phyloP scores from a whole-genome alignment of 2,329 filamentous ascomycete genomes.

The Beauveria asiatica region DNA sequence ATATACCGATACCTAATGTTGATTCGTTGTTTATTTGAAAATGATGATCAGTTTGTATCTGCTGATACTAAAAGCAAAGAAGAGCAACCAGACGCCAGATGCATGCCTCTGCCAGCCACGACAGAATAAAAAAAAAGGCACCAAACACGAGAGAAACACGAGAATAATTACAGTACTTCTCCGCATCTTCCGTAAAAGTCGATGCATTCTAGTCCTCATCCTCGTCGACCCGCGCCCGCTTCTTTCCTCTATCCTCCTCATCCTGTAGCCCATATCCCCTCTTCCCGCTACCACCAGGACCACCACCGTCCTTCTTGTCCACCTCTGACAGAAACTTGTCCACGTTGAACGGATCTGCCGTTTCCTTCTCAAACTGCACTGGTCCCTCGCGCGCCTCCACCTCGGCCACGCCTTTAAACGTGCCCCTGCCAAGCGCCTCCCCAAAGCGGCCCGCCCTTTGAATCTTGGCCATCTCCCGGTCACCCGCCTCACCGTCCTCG shows the following conservation, averaged over 20 bases:
- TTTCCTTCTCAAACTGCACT: slow-evolving; percentile 92
- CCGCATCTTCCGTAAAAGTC: neutral
- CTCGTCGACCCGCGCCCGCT: slow-evolving; percentile 71
- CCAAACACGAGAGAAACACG: neutral
- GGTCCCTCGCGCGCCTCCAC: slow-evolving; percentile 82
- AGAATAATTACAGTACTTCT: neutral
- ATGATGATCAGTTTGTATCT: too few species aligned
- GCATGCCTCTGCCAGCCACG: neutral
- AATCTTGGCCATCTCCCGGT: slow-evolving; percentile 79
- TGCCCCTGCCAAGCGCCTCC: slow-evolving; percentile 80
- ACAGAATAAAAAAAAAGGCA: neutral
- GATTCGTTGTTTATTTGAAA: too few species aligned
- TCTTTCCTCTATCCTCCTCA: slow-evolving; percentile 49
- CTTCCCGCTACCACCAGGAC: slow-evolving; percentile 30
- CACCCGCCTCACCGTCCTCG: slow-evolving; percentile 70
- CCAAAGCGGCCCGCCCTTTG: slow-evolving; percentile 75
- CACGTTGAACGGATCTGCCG: slow-evolving; percentile 80
- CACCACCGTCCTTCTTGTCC: slow-evolving; percentile 43
- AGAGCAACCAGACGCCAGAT: slow-evolving; percentile 1
- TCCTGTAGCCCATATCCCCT: slow-evolving; percentile 72
- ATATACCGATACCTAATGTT: too few species aligned
- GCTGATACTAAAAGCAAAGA: neutral
- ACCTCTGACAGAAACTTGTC: slow-evolving; percentile 86
- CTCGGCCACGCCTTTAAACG: slow-evolving; percentile 80
- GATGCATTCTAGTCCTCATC: slow-evolving; percentile 33